Evolutionary conservation across 371 early-diverging fungal species (phyloP), one percentile per base, ranked within the genome.

Genomic region (Mucor sp.): DNA sequence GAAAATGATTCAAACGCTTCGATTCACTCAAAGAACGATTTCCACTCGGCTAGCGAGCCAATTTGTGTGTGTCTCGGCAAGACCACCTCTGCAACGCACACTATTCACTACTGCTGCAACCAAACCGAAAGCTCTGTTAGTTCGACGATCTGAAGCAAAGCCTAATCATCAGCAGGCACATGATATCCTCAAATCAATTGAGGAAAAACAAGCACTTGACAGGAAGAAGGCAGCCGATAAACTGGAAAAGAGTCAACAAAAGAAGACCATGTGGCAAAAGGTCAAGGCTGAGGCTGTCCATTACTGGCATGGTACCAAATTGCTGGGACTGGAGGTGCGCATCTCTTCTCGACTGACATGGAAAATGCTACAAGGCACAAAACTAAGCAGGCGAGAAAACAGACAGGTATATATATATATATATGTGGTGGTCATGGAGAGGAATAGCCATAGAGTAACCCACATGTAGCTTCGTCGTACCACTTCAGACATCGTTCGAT

Each of bases 251-350:
- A 59, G 61, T 1, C 81, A 79, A 63, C 72, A 76, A 30, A 91
- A 91, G 64, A 90, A 90, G 71, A 87, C 91, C 15, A 55, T 93
- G 11, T 84, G 87, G 89, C 86, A 85, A 53, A 82, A 92, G 55
- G 86, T 96, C 71, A 97, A 97, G 79, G 89, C 90, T 28, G 98
- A 97, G 79, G 87, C 89, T 14, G 69, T 86, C 23, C 98, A 98
- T 81, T 94, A 95, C 83, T 96, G 95, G 95, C 90, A 95, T 62
- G 98, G 97, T 9, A 91, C 93, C 12, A 95, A 95, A 78, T 87
- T 97, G 17, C 80, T 98, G 27, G 95, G 92, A 3, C 82, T 91
- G 48, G 98, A 98, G 78, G 85, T 92, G 55, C 88, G 84, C 62
- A 92, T 97, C 64, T 96, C 96, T 28, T 87, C 90, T 17, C 87